A percentile compares a stretch with the other conserved stretches of the same genome.
These are phyloP conservation scores for Balakata baccata DNA, from an alignment of 345 rosid genomes.

Conservation along the genomic window DNA sequence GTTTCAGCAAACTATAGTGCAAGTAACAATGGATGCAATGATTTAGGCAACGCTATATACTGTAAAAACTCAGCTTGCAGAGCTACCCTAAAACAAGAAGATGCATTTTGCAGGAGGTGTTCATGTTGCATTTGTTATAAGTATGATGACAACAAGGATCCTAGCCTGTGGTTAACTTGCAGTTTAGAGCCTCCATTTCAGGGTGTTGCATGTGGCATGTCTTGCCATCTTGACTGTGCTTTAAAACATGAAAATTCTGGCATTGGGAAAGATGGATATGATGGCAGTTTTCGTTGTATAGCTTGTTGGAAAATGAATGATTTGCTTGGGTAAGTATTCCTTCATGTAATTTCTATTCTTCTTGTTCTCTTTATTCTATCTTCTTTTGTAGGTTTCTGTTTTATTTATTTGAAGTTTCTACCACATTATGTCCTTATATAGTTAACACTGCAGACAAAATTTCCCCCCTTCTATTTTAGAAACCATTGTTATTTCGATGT, in stretches of 20 bases:
- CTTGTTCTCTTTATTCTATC: not conserved
- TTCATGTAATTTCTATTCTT: not conserved
- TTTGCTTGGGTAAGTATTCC: constrained; percentile 63
- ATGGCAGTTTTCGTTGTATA: constrained; percentile 70
- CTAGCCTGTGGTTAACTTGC: constrained; percentile 88
- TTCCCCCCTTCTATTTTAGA: not conserved
- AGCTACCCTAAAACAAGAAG: constrained; percentile 58
- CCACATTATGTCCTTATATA: not conserved
- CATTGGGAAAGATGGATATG: constrained; percentile 55
- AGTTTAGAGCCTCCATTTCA: constrained; percentile 59
- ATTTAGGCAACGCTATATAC: constrained; percentile 34
- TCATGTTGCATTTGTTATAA: constrained; percentile 78
- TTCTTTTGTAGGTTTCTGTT: not conserved
- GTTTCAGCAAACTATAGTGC: constrained; percentile 31
- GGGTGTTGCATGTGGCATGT: constrained; percentile 73
- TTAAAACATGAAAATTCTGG: constrained; percentile 62
- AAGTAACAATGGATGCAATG: constrained; percentile 25
- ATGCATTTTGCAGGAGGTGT: constrained; percentile 78
- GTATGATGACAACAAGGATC: constrained; percentile 93
- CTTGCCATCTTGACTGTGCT: constrained; percentile 89
- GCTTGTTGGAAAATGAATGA: constrained; percentile 79
- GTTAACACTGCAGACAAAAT: not conserved
- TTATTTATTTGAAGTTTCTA: not conserved
- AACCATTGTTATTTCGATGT: not conserved
- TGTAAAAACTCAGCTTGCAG: constrained; percentile 89